These are phyloP conservation scores for Lotmaria passim DNA, from an alignment of 208 protist species.

Conservation along the genomic window DNA sequence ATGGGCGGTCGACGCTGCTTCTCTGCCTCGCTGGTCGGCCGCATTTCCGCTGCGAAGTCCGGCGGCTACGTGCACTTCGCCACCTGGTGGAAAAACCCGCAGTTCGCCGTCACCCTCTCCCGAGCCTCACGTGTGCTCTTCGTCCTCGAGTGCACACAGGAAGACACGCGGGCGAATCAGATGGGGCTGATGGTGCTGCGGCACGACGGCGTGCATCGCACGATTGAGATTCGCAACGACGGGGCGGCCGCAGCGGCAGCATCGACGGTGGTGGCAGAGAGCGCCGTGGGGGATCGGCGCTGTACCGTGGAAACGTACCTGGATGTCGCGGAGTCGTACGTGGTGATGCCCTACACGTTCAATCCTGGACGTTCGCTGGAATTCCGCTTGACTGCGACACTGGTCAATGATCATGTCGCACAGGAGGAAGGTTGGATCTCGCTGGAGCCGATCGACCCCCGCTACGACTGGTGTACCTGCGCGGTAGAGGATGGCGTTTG, in stretches of 20 bases:
- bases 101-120: conserved; percentile 72
- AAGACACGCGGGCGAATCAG: conserved; percentile 38
- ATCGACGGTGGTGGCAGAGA: conserved; percentile 65
- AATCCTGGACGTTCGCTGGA: conserved; percentile 55
- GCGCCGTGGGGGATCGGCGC: conserved; percentile 41
- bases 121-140: conserved; percentile 51
- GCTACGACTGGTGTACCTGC: conserved; percentile 73
- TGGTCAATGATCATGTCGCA: conserved; percentile 41
- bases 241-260: not conserved
- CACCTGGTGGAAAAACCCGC: conserved; percentile 89
- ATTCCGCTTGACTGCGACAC: conserved; percentile 59
- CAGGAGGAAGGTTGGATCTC: conserved; percentile 71
- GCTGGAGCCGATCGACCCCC: conserved; percentile 61
- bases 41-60: conserved; percentile 46
- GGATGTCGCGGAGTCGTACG: conserved; percentile 48
- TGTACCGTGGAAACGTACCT: conserved; percentile 51
- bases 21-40: conserved; percentile 40
- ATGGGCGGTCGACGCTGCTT: conserved; percentile 35
- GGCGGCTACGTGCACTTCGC: conserved; percentile 82
- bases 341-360: conserved; percentile 87
- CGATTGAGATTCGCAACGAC: conserved; percentile 49
- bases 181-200: conserved; percentile 76
- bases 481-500: conserved; percentile 49
- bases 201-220: conserved; percentile 61
- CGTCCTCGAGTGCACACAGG: conserved; percentile 36